Conservation (phyloP, 2,329 filamentous ascomycete genomes). For the Aspergillus japonicus region DNA sequence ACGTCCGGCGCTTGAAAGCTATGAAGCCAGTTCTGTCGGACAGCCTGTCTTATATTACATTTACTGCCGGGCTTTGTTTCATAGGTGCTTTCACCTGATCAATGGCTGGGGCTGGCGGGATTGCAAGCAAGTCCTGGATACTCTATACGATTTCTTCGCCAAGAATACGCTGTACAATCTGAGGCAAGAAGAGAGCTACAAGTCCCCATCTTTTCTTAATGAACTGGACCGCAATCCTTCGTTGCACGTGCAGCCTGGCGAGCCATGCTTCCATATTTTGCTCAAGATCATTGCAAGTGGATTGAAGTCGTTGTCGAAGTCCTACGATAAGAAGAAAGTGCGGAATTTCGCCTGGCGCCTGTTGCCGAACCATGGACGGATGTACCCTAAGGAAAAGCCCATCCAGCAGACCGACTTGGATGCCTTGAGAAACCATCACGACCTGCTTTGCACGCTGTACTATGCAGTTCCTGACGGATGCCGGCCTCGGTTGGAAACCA, state of each 20-base stretch:
- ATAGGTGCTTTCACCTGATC: slow-evolving; percentile 55
- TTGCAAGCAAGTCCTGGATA: slow-evolving; percentile 55
- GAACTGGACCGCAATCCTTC: slow-evolving; percentile 45
- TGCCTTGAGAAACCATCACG: slow-evolving; percentile 61
- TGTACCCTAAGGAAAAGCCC: slow-evolving; percentile 57
- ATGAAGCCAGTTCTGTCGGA: slow-evolving; percentile 41
- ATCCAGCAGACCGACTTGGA: slow-evolving; percentile 55
- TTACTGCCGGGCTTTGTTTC: slow-evolving; percentile 54
- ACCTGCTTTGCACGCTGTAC: slow-evolving; percentile 60
- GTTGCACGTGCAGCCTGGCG: slow-evolving; percentile 47
- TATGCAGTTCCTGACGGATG: slow-evolving; percentile 55
- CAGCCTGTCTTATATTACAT: slow-evolving; percentile 52
- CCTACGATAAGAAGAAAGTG: slow-evolving; percentile 55
- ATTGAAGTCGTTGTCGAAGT: slow-evolving; percentile 46
- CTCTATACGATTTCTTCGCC: slow-evolving; percentile 61
- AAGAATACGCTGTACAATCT: slow-evolving; percentile 53
- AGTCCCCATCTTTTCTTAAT: slow-evolving; percentile 56
- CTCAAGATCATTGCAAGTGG: slow-evolving; percentile 57
- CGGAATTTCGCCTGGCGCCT: slow-evolving; percentile 57
- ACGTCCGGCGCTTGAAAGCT: slow-evolving; percentile 48
- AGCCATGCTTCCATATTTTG: slow-evolving; percentile 59
- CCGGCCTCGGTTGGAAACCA: slow-evolving; percentile 53
- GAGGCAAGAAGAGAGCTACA: slow-evolving; percentile 50
- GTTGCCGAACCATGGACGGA: slow-evolving; percentile 61
- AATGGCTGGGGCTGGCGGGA: slow-evolving; percentile 57